A percentile compares a stretch with the other conserved stretches of the same genome.
Evolutionary conservation across 2,329 filamentous ascomycete genomes (phyloP).

Genomic region (Colletotrichum cordylinicola): DNA sequence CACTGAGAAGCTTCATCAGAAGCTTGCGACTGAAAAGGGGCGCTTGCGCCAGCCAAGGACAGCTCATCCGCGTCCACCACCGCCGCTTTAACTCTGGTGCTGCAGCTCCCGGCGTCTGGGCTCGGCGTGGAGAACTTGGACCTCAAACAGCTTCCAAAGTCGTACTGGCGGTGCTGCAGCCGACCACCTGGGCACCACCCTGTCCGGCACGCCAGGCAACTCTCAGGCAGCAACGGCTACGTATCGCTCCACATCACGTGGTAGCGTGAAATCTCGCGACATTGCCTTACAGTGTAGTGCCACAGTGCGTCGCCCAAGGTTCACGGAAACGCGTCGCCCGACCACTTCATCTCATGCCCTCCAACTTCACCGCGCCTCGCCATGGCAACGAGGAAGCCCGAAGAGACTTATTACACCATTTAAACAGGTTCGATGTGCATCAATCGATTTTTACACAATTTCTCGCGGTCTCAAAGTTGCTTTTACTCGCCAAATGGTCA

Average conservation of each 20-base stretch:
- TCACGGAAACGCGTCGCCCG: slow-evolving; percentile 48
- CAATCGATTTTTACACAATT: slow-evolving; percentile 28
- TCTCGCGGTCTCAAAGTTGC: not conserved
- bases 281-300: slow-evolving; percentile 22
- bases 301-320: slow-evolving; percentile 26
- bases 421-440: not conserved
- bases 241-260: slow-evolving; percentile 40
- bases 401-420: slow-evolving; percentile 15
- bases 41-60: not conserved
- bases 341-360: slow-evolving; percentile 27
- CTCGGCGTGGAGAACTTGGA: not conserved
- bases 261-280: slow-evolving; percentile 48
- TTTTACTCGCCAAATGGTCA: slow-evolving; percentile 20
- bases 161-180: not conserved
- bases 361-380: slow-evolving; percentile 27
- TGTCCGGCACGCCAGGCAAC: not conserved
- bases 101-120: not conserved
- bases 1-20: not conserved
- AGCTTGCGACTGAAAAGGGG: not conserved
- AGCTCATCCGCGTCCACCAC: not conserved
- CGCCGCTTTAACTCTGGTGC: slow-evolving; percentile 1
- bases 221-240: slow-evolving; percentile 10
- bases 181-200: not conserved
- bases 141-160: not conserved
- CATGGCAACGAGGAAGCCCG: slow-evolving; percentile 32